phyloP scores from a whole-genome alignment of 2,329 filamentous ascomycete species.

The Aspergillus viridinutans region DNA sequence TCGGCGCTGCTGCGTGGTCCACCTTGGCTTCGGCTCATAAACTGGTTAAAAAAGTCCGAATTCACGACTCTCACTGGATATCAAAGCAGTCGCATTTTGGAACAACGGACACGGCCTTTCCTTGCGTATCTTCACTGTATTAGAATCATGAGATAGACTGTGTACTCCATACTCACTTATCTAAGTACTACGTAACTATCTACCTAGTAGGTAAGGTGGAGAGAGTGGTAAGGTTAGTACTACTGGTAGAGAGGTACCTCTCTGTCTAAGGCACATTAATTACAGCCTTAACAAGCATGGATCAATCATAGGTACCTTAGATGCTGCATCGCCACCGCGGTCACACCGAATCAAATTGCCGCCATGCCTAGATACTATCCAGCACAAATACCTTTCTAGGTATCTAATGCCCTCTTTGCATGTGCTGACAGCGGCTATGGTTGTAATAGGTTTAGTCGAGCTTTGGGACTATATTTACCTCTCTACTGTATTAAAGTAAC shows the following conservation, averaged over 20 bases:
- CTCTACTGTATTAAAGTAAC: not conserved
- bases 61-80: not conserved
- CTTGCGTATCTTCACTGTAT: no score
- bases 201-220: no score
- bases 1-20: constrained; percentile 1
- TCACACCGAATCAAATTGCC: not conserved
- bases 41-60: not conserved
- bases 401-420: no score
- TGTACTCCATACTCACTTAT: not conserved
- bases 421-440: no score
- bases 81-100: no score
- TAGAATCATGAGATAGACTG: no score
- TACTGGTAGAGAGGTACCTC: no score
- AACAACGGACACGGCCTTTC: no score
- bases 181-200: no score
- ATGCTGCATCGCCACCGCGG: not conserved
- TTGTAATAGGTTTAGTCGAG: not conserved
- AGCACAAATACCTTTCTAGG: not conserved
- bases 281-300: not conserved
- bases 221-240: no score
- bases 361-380: not conserved
- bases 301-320: no score
- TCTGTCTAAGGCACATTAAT: no score
- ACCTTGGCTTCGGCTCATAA: not conserved
- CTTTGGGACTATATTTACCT: not conserved